Evolutionary conservation across 2,329 filamentous ascomycete genomes (phyloP), one percentile per base, ranked within the genome.

Genomic region (Immersiporthe knoxdaviesiana): DNA sequence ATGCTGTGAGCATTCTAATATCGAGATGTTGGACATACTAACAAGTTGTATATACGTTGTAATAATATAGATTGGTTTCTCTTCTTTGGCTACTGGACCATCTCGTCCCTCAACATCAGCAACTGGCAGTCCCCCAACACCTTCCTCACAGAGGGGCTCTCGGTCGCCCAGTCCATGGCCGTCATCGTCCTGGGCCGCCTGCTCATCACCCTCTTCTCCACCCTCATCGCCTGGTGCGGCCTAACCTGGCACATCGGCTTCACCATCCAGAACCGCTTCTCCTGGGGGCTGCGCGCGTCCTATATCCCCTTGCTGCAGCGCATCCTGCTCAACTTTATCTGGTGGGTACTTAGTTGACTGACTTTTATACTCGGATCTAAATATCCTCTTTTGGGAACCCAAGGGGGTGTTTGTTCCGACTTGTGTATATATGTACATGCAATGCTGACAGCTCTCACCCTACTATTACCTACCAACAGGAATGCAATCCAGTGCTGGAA

Each of bases 181-280:
- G 78, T 84, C 67, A 84, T 85, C 39, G 75, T 84, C 24, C 65
- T 85, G 7, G 80, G 80, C 8, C 78, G 81, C 5, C 71, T 82
- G 0, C 74, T 84, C 5, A 80, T 84, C 64, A 77, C 77, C 3
- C 62, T 79, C 11, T 84, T 84, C 70, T 79, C 83, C 0, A 78
- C 78, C 14, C 71, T 84, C 5, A 80, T 84, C 32, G 83, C 81
- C 11, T 84, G 82, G 81, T 81, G 80, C 30, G 84, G 83, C 16
- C 66, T 84, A 5, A 79, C 78, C 52, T 85, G 83, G 83, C 84
- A 85, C 72, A 81, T 85, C 68, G 83, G 84, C 66, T 82, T 84
- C 72, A 84, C 83, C 0, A 76, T 85, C 18, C 83, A 84, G 73
- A 84, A 83, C 71, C 78, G 84, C 7, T 84, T 79, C 71, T 82